Base-by-base conservation (phyloP, 1,284 basidiomycete species). In the Moesziomyces antarcticus region DNA sequence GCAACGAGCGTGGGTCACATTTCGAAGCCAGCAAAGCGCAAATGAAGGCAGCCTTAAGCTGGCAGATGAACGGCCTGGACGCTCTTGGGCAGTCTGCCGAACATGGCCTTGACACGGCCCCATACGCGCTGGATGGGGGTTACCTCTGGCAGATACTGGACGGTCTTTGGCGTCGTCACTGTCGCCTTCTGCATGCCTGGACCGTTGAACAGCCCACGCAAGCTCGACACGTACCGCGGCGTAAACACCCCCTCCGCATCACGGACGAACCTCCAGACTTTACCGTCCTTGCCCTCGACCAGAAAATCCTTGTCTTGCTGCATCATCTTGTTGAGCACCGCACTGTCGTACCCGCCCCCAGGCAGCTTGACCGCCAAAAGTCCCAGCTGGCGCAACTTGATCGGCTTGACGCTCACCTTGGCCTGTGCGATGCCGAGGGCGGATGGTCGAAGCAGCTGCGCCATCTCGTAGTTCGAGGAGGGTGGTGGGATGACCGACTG, bases 361-460 rank as follows among this genome's bases (percentile, higher is more conserved):
- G 60, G 60, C 4, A 63, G 49, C 30, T 41, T 50, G 22, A 63
- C 52, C 11, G 42, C 60, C 2, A 11, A 1, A 8, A 37, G 20
- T 1, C 8, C 0, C 11, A 5, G 2, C 6, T 22, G 35, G 18
- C 22, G 22, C 13, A 22, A 2, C 5, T 21, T 5, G 24, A 57
- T 20, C 9, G 40, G 27, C 2, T 50, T 47, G 3, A 18, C 13
- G 1, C 41, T 40, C 11, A 7, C 24, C 16, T 16, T 16, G 1
- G 11, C 41, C 3, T 20, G 7, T 10, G 16, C 11, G 16, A 0
- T 2, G 1, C 37, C 14, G 0, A 40, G 37, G 7, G 37, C 13
- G 2, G 13, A 16, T 6, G 16, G 16, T 7, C 37, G 37, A 18
- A 40, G 37, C 16, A 40, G 37, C 37, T 7, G 37, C n/a, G 37